phyloP scores from a whole-genome alignment of 2,329 filamentous ascomycete species.

The Penicillium sp. region DNA sequence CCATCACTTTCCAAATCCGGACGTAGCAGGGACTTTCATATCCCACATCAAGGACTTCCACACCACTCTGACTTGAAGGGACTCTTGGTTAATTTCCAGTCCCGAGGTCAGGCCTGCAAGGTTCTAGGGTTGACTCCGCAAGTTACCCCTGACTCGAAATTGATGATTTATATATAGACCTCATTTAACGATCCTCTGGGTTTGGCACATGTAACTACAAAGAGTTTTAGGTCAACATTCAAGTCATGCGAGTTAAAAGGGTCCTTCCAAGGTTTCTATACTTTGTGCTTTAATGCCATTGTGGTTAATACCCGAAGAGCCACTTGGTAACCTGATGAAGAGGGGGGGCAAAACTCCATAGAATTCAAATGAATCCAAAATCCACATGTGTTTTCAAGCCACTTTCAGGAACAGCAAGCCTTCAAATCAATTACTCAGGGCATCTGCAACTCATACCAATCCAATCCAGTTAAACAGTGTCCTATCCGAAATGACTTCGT shows the following conservation, averaged over 20 bases:
- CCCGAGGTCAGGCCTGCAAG: too few species aligned
- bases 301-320: background rate
- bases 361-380: background rate
- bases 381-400: too few species aligned
- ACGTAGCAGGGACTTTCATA: too few species aligned
- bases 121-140: too few species aligned
- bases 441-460: background rate
- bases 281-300: background rate
- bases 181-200: too few species aligned
- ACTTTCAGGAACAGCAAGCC: background rate
- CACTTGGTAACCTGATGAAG: background rate
- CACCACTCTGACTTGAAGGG: too few species aligned
- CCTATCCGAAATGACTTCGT: background rate
- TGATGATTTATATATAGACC: background rate
- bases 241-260: too few species aligned
- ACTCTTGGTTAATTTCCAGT: too few species aligned
- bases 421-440: background rate
- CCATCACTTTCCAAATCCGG: too few species aligned
- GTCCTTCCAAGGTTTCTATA: background rate
- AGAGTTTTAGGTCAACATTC: too few species aligned
- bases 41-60: too few species aligned
- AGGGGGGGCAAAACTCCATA: background rate
- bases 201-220: background rate
- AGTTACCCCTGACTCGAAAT: background rate
- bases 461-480: background rate